Evolutionary conservation across 192 early-diverging fungal species (phyloP), one percentile per base, ranked within the genome.

Genomic region (Backusella mclennaniae): DNA sequence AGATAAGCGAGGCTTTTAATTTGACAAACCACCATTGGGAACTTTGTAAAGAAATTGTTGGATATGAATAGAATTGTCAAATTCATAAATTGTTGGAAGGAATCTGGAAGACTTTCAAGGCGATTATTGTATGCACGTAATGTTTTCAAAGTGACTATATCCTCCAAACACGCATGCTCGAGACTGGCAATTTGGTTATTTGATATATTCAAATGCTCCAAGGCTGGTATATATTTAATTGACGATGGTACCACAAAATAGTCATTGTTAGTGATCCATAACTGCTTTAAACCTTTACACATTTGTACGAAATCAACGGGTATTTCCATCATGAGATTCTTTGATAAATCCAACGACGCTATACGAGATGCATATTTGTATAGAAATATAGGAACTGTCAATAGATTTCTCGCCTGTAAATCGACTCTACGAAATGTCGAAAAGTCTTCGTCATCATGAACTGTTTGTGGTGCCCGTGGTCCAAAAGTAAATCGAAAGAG

Each of bases 261-360:
- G 66, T 94, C 90, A 74, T 92, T 96, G 7, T 89, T 85, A 4
- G 90, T 80, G 80, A 97, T 87, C 7, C 85, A 82, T 7, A 97
- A 85, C 67, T 91, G 88, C 15, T 87, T 85, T 49, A 96, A 76
- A 21, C 83, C 84, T n/a, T 80, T 87, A 38, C 95, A 93, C 49
- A 88, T 85, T 82, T 94, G 91, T 21, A 92, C 85, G 80, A 97
- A 94, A 71, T 95, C 93, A 31, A 91, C 79, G 7, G 96, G 95
- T 23, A 97, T 80, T 66, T 95, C 93, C 59, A 97, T 87, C 59
- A 92, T 84, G 9, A 91, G 89, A 79, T 95, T 96, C 63, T 91
- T 87, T 73, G 95, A 95, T 73, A 96, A 84, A 80, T 97, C 92
- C 23, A 97, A 86, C 8, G 89, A 87, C 3, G 85, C 82, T 49